phyloP scores from a whole-genome alignment of 371 early-diverging fungal species.

The Mucor racemosus region DNA sequence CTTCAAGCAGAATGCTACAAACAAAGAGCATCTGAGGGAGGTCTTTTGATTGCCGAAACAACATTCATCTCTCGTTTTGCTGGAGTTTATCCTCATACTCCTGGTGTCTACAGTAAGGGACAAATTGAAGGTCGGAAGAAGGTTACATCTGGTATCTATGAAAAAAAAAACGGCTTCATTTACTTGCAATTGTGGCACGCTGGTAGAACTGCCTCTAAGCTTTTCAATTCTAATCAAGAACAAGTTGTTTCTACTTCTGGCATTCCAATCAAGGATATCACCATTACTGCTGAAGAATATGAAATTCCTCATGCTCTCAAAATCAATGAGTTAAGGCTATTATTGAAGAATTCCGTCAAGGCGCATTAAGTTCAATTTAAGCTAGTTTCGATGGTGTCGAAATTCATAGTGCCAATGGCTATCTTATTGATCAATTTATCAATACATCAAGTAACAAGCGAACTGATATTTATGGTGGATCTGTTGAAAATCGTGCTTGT shows the following conservation, averaged over 20 bases:
- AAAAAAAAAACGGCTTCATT: constrained; percentile 47
- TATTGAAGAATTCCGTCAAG: constrained; percentile 59
- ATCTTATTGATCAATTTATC: constrained; percentile 64
- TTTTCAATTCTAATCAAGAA: neutral
- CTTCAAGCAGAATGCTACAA: constrained; percentile 49
- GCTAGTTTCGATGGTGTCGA: constrained; percentile 35
- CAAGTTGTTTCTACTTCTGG: constrained; percentile 26
- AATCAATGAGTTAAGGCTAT: constrained; percentile 58
- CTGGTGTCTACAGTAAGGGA: constrained; percentile 43
- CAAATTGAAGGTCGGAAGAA: constrained; percentile 56
- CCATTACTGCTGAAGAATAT: neutral
- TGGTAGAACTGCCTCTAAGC: constrained; percentile 24
- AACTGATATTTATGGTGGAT: constrained; percentile 68
- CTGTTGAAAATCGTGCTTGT: constrained; percentile 73
- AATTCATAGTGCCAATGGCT: constrained; percentile 73
- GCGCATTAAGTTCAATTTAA: constrained; percentile 39
- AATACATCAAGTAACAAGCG: constrained; percentile 58
- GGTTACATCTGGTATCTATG: constrained; percentile 55
- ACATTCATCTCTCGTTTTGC: constrained; percentile 42
- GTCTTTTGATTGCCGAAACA: constrained; percentile 57
- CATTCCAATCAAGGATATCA: neutral
- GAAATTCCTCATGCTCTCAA: constrained; percentile 65
- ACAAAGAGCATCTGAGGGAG: constrained; percentile 50
- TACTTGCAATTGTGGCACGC: constrained; percentile 57
- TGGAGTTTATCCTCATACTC: constrained; percentile 33